These are phyloP conservation scores for Fragosphaeria purpurea DNA, from an alignment of 2,329 filamentous ascomycete species.

Conservation along the genomic window DNA sequence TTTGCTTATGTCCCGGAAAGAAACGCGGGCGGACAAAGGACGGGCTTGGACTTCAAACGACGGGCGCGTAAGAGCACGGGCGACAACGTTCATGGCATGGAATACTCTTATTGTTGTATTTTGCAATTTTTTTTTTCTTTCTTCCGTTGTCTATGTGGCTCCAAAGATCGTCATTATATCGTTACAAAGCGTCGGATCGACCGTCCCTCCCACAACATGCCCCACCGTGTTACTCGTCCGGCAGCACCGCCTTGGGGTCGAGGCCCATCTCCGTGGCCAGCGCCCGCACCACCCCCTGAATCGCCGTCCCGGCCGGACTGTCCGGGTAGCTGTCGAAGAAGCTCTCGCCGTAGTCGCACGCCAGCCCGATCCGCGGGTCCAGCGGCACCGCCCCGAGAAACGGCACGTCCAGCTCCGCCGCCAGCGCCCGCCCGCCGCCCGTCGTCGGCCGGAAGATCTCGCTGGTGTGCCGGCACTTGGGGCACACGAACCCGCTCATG, in stretches of 20 bases:
- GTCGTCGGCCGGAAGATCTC: conserved; percentile 90
- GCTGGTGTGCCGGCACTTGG: conserved; percentile 70
- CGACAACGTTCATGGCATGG: too few relatives aligned
- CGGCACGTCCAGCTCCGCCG: conserved; percentile 76
- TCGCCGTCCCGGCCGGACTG: conserved; percentile 76
- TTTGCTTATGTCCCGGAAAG: too few relatives aligned
- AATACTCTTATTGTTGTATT: too few relatives aligned
- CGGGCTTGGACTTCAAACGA: too few relatives aligned
- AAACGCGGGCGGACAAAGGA: too few relatives aligned
- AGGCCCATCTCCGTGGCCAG: conserved; percentile 58
- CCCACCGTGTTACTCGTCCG: conserved; percentile 23
- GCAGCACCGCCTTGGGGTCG: conserved; percentile 43
- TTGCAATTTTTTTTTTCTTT: neutral
- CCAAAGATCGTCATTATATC: too few relatives aligned
- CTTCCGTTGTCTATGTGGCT: too few relatives aligned
- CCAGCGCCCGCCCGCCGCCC: conserved; percentile 70
- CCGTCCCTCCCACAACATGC: conserved; percentile 4
- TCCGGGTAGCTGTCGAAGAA: conserved; percentile 92
- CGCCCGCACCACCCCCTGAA: conserved; percentile 68
- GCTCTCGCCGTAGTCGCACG: conserved; percentile 94
- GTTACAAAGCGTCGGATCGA: too few relatives aligned
- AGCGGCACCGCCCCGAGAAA: conserved; percentile 86
- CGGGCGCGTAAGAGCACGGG: neutral
- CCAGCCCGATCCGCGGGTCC: conserved; percentile 90
- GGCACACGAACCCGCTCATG: conserved; percentile 95